Evolutionary conservation across 306 rosid species (phyloP), one percentile per base, ranked within the genome.

Genomic region (Quercus rubra): DNA sequence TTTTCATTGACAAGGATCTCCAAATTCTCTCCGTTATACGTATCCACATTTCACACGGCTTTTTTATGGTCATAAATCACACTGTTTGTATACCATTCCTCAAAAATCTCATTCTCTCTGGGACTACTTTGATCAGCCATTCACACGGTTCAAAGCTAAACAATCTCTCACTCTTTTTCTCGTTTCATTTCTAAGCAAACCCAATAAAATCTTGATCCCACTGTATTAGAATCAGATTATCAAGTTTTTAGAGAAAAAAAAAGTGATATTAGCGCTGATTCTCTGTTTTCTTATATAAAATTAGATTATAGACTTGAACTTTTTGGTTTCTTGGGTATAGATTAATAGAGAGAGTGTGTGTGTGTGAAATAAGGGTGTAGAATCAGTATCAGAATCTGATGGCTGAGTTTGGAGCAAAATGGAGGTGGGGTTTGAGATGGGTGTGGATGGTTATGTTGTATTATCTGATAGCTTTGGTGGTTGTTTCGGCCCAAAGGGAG

Each of bases 401-500:
- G 71, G 71, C 49, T 33, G 71, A 33, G 23, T 67, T 67, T 28
- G 86, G 81, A 66, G 71, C 72, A 41, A 83, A 79, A 75, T 62
- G 86, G 84, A 55, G 74, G 84, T 73, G 55, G 76, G 86, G 85
- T n/a, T 55, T 79, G 83, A 83, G 84, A 71, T 85, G 92, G 49
- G 64, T 30, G 10, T 74, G 83, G 92, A 74, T 86, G 83, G 5
- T 81, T 75, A 1, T 86, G 88, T 58, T 89, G 17, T 77, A 80
- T 70, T 79, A 88, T 38, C 64, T 85, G 4, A 14, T 83, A 1
- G 88, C 73, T 28, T 80, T 89, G 8, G 90, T 73, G 73, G 61
- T 88, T 51, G 96, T 81, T 66, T 85, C 90, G 46, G 94, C 89
- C 12, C 98, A 95, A 70, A 84, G 92, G 82, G 75, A 85, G 46